These are phyloP conservation scores for Vitis rotundifolia DNA, from an alignment of 164 flowering plant species.

Conservation along the genomic window DNA sequence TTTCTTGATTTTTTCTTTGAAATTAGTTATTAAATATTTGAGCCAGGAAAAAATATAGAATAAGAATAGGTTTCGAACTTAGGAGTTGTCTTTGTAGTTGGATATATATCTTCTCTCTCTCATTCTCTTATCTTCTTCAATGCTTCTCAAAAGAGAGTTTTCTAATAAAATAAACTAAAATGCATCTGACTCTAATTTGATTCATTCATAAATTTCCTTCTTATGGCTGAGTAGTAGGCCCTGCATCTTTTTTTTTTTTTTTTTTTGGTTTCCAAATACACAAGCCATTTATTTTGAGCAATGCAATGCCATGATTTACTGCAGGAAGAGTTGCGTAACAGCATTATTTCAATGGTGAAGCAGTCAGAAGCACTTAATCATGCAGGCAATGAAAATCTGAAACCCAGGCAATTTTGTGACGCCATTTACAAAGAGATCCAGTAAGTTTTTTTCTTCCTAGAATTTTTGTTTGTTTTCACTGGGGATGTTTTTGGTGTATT, in stretches of 20 bases:
- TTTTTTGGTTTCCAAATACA: conserved; percentile 3
- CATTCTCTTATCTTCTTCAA: no score
- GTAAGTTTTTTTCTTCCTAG: conserved; percentile 31
- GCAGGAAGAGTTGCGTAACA: conserved; percentile 80
- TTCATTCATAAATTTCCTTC: no score
- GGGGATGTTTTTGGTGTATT: background rate
- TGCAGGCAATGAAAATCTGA: conserved; percentile 70
- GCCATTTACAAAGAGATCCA: conserved; percentile 77
- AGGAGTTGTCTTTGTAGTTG: no score
- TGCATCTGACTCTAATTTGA: no score
- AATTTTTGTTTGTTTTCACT: background rate
- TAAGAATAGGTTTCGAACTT: no score
- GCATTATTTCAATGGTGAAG: conserved; percentile 57
- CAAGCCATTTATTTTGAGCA: background rate
- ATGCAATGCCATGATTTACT: background rate
- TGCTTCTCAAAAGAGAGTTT: no score
- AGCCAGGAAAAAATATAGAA: no score
- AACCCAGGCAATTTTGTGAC: conserved; percentile 85
- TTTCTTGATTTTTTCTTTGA: no score
- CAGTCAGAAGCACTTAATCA: conserved; percentile 74
- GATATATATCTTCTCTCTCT: no score
- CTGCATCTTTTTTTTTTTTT: background rate
- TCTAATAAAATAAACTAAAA: no score
- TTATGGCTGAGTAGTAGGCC: no score
- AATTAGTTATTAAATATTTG: no score